These are phyloP conservation scores for Triticum turgidum DNA, from an alignment of 176 grass and related monocot genomes.

Conservation along the genomic window DNA sequence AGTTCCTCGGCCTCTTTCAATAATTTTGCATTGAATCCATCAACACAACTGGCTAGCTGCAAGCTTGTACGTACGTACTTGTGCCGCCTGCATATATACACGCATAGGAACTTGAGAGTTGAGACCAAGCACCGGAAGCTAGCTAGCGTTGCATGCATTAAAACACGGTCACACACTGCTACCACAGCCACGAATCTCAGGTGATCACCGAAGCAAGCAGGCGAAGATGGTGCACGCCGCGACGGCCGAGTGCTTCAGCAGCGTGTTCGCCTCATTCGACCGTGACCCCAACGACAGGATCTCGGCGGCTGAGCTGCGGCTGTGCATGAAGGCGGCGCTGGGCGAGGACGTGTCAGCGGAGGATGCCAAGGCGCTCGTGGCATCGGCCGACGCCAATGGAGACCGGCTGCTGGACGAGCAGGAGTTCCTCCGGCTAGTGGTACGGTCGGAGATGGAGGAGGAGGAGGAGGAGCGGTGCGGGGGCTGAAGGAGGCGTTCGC, in stretches of 20 bases:
- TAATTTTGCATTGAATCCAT: neutral
- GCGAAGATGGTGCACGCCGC: neutral
- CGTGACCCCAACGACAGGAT: constrained; percentile 30
- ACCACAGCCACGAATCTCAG: neutral
- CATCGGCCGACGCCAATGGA: constrained; percentile 16
- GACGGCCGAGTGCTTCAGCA: constrained; percentile 1
- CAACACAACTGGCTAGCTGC: neutral
- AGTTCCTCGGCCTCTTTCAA: neutral
- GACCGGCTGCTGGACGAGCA: constrained; percentile 28
- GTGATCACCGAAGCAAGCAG: neutral
- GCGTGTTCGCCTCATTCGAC: constrained; percentile 24
- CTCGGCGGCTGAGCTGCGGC: constrained; percentile 19
- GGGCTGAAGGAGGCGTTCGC: constrained; percentile 16
- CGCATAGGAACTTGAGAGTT: neutral
- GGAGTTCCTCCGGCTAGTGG: constrained; percentile 21
- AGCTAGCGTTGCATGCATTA: neutral
- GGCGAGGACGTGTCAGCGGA: constrained; percentile 25
- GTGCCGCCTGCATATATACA: neutral
- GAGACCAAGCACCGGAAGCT: neutral
- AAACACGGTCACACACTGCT: too few relatives aligned
- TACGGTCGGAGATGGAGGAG: neutral
- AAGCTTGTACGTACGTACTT: neutral
- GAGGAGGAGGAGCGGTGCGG: neutral
- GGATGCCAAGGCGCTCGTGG: neutral
- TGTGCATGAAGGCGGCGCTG: constrained; percentile 10